These are phyloP conservation scores for Stemphylium beticola DNA, from an alignment of 2,329 filamentous ascomycete species.

Conservation along the genomic window DNA sequence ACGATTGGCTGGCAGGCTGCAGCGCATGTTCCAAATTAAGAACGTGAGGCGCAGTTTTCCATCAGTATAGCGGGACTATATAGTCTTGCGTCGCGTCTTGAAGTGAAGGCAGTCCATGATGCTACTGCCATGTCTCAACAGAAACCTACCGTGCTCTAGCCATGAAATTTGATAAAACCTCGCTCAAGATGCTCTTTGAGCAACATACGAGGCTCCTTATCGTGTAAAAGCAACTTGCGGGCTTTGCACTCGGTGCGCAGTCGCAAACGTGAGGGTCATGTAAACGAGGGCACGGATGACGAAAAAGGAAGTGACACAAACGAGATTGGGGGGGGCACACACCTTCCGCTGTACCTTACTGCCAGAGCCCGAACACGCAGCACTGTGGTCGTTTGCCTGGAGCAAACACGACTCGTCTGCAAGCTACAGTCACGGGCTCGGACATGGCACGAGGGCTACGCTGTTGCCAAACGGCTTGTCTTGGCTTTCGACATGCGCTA, in stretches of 20 bases:
- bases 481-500: slow-evolving; percentile 4
- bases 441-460: slow-evolving; percentile 12
- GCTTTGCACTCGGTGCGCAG: not conserved
- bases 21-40: not conserved
- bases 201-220: not conserved
- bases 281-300: slow-evolving; percentile 11
- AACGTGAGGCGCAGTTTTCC: not conserved
- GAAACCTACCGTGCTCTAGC: too few relatives aligned
- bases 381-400: slow-evolving; percentile 13
- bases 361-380: slow-evolving; percentile 14
- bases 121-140: not conserved
- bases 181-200: too few relatives aligned
- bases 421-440: slow-evolving; percentile 23
- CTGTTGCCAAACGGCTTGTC: not conserved
- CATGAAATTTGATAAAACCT: too few relatives aligned
- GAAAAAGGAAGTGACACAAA: slow-evolving; percentile 27
- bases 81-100: not conserved
- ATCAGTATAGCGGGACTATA: not conserved
- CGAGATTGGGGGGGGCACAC: slow-evolving; percentile 28
- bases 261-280: not conserved
- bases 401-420: slow-evolving; percentile 15
- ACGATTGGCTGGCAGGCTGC: not conserved
- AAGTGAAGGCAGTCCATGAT: not conserved
- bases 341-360: slow-evolving; percentile 31
- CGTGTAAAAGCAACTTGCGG: not conserved